Conservation (phyloP, 148 eudicot genomes). For the Simmondsia chinensis region DNA sequence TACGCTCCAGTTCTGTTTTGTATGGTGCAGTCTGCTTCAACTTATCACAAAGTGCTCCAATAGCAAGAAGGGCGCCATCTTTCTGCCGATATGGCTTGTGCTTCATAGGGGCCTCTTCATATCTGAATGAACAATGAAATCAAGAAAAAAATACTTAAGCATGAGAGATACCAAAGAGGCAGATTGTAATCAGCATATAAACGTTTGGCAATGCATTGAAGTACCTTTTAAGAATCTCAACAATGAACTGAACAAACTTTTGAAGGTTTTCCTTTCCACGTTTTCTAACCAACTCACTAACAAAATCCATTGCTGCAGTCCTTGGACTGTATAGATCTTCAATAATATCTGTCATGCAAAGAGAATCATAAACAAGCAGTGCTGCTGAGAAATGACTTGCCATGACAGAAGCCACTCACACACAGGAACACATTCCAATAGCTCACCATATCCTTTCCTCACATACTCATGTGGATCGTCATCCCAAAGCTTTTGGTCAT, state of each 20-base stretch:
- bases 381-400: too few species aligned
- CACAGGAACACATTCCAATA: slow-evolving; percentile 1
- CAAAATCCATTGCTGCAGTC: slow-evolving; percentile 99
- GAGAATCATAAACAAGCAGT: neutral
- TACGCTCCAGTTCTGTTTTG: slow-evolving; percentile 85
- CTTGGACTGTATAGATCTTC: slow-evolving; percentile 97
- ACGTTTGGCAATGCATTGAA: neutral
- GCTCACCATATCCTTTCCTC: slow-evolving; percentile 97
- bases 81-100: slow-evolving; percentile 84
- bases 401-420: too few species aligned
- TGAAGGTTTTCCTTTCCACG: slow-evolving; percentile 98
- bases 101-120: slow-evolving; percentile 59
- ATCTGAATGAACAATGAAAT: slow-evolving; percentile 35
- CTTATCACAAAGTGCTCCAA: slow-evolving; percentile 93
- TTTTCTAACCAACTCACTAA: slow-evolving; percentile 91
- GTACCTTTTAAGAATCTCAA: slow-evolving; percentile 91
- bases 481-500: slow-evolving; percentile 94
- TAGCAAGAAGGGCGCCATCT: slow-evolving; percentile 99
- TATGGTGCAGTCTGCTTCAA: slow-evolving; percentile 87
- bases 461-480: slow-evolving; percentile 99
- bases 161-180: neutral
- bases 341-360: slow-evolving; percentile 60
- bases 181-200: neutral
- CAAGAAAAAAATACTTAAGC: neutral
- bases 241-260: slow-evolving; percentile 79